These are phyloP conservation scores for Penicillium hesseltinei DNA, from an alignment of 2,329 filamentous ascomycete species.

Conservation along the genomic window DNA sequence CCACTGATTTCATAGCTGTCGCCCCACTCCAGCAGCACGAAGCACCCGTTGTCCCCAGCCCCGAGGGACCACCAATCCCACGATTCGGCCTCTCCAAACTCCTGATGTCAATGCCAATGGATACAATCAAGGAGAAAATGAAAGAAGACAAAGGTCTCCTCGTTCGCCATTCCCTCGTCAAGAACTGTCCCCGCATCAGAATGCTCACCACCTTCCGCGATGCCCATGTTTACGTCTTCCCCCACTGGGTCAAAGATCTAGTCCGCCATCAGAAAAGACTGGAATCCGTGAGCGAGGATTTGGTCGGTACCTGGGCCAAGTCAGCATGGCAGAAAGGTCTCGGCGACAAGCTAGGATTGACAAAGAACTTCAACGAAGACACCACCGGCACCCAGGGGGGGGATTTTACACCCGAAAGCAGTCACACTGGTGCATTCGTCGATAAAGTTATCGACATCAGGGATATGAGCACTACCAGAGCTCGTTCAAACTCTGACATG, in stretches of 20 bases:
- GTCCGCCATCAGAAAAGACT: background rate
- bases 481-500: background rate
- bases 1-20: background rate
- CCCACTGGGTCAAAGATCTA: constrained; percentile 1
- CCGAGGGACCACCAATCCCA: background rate
- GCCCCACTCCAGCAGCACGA: background rate
- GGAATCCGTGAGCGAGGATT: background rate
- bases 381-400: background rate
- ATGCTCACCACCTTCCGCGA: constrained; percentile 2
- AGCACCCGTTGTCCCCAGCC: background rate
- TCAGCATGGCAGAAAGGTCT: constrained; percentile 4
- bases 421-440: background rate
- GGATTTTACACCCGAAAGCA: background rate
- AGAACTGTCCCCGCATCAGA: background rate
- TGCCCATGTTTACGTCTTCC: constrained; percentile 5
- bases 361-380: background rate
- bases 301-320: constrained; percentile 3
- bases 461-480: background rate
- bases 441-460: background rate
- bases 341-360: constrained; percentile 1
- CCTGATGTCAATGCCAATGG: constrained; percentile 2
- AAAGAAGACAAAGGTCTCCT: background rate
- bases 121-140: constrained; percentile 2
- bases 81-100: constrained; percentile 3
- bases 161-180: background rate